Evolutionary conservation across 805 yeast genomes (phyloP), one percentile per base, ranked within the genome.

Genomic region (Diddensiella caesifluorescens): DNA sequence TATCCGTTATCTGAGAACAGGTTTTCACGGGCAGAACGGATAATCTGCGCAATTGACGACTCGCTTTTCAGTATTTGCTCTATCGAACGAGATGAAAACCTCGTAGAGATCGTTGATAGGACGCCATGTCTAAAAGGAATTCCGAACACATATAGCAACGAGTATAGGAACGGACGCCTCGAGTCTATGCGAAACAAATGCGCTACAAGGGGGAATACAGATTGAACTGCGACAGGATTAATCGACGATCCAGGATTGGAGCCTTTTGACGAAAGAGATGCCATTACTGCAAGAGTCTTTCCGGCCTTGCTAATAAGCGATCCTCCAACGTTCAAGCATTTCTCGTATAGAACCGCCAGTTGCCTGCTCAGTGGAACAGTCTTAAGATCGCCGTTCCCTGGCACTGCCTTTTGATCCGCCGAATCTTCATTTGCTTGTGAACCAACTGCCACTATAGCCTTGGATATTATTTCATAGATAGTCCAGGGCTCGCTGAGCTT

Each of bases 401-500:
- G 19, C 6, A 13, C 32, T 12, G 9, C 33, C 4, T 28, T 12
- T 7, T 36, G 28, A n/a, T n/a, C 38, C 25, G 20, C 18, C 15
- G 15, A 19, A 13, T 28, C 29, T 20, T 15, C n/a, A 30, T 27
- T 18, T n/a, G n/a, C n/a, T n/a, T n/a, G n/a, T n/a, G n/a, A n/a
- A n/a, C n/a, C n/a, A 10, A 39, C 10, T 15, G 26, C 28, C 26
- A 32, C 41, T 22, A 53, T 39, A n/a, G 49, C 48, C 45, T 57
- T 60, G 22, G 49, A 42, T 4, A 70, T 49, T 3, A 75, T 55
- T 22, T 69, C 74, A 65, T 77, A 71, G 1, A 75, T 48, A 55
- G 71, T 67, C 59, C 72, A 75, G n/a, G 75, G 75, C 42, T 75
- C 76, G 6, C 70, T 60, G 12, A 75, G 44, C 49, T 71, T 72